Evolutionary conservation across 345 rosid species (phyloP).

Genomic region (Arabis hirsuta): DNA sequence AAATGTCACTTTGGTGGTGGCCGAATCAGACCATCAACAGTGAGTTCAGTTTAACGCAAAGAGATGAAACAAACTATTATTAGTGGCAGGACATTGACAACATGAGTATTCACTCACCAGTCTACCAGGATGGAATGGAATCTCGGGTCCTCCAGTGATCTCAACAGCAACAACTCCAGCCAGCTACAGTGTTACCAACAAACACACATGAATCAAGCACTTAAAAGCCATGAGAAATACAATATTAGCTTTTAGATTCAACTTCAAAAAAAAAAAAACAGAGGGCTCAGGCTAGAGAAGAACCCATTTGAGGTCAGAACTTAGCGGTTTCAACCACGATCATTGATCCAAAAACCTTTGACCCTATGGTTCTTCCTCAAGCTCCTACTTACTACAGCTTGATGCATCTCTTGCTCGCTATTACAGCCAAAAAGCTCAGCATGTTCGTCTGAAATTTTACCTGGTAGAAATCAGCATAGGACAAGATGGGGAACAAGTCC

Average conservation of each 20-base stretch:
- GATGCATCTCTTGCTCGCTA: not conserved
- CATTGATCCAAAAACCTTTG: not conserved
- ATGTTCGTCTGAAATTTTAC: constrained; percentile 24
- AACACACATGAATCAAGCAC: not conserved
- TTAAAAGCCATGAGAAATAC: not conserved
- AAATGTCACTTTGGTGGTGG: not conserved
- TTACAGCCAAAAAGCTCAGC: not conserved
- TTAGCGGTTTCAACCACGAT: not conserved
- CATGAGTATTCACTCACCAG: constrained; percentile 41
- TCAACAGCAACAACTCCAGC: constrained; percentile 91
- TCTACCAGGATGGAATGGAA: constrained; percentile 90
- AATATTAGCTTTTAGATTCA: not conserved
- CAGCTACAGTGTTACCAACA: constrained; percentile 47
- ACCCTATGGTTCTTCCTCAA: not conserved
- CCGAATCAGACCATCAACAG: not conserved
- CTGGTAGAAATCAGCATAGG: constrained; percentile 87
- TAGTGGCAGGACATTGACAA: not conserved
- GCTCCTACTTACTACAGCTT: not conserved
- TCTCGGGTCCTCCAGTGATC: constrained; percentile 87
- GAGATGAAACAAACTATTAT: too few relatives aligned
- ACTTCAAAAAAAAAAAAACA: constrained; percentile 3
- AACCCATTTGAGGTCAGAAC: not conserved
- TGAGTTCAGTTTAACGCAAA: not conserved
- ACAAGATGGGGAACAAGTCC: constrained; percentile 64
- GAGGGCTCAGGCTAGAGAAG: not conserved